phyloP scores from a whole-genome alignment of 441 rosid genomes.

The Melastoma candidum region DNA sequence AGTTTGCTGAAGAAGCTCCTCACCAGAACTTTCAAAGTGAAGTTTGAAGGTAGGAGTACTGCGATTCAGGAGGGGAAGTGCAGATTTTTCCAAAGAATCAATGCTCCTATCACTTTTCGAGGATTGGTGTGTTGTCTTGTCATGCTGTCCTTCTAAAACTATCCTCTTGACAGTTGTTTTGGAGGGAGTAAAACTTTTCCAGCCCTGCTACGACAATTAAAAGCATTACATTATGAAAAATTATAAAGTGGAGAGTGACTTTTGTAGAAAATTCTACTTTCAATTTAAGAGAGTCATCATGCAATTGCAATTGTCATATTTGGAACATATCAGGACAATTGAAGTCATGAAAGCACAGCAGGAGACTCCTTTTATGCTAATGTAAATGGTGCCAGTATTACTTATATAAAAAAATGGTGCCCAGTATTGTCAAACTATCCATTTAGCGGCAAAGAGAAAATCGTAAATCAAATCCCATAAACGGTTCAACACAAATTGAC shows the following conservation, averaged over 20 bases:
- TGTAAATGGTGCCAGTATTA: no score
- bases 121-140: slow-evolving; percentile 23
- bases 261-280: neutral
- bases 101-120: slow-evolving; percentile 28
- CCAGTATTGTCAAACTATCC: no score
- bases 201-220: slow-evolving; percentile 38
- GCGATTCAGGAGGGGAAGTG: slow-evolving; percentile 25
- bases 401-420: no score
- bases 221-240: neutral
- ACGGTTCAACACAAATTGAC: no score
- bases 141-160: slow-evolving; percentile 38
- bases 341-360: no score
- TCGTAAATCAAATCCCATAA: no score
- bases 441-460: no score
- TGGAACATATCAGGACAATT: no score
- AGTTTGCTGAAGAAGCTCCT: slow-evolving; percentile 8
- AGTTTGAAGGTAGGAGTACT: slow-evolving; percentile 26
- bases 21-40: slow-evolving; percentile 40
- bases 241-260: neutral
- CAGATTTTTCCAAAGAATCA: slow-evolving; percentile 24
- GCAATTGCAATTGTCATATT: neutral
- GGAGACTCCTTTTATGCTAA: no score
- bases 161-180: slow-evolving; percentile 91
- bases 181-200: slow-evolving; percentile 83
- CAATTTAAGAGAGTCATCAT: neutral